A percentile compares a stretch with the other conserved stretches of the same genome.
These are phyloP conservation scores for Saraca asoca DNA, from an alignment of 331 rosid genomes.

Conservation along the genomic window DNA sequence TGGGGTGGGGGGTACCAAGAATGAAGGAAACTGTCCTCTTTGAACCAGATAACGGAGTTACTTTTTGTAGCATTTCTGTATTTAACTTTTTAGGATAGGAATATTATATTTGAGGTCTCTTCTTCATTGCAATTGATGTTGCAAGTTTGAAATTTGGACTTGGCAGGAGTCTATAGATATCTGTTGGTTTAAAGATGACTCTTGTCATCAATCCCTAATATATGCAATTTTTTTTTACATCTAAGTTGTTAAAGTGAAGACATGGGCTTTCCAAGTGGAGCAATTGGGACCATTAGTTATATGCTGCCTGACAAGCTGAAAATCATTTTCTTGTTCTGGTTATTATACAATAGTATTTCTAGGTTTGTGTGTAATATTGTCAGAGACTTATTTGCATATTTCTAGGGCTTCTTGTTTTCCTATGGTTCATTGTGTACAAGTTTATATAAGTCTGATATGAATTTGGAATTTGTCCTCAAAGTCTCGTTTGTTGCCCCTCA, in stretches of 20 bases:
- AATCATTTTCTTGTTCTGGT: neutral
- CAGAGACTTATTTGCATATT: neutral
- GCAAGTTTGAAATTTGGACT: neutral
- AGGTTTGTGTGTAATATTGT: too few relatives aligned
- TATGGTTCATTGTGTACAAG: neutral
- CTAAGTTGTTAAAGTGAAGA: too few relatives aligned
- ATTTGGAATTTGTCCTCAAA: conserved; percentile 11
- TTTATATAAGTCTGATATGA: conserved; percentile 1
- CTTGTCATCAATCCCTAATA: too few relatives aligned
- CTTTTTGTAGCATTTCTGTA: neutral
- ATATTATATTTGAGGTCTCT: neutral
- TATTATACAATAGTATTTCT: neutral
- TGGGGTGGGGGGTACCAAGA: neutral
- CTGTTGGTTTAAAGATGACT: conserved; percentile 2
- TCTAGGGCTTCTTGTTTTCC: neutral
- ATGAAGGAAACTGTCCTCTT: neutral
- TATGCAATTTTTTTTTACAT: too few relatives aligned
- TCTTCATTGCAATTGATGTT: conserved; percentile 15
- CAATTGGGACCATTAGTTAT: conserved; percentile 1
- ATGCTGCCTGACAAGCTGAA: conserved; percentile 16
- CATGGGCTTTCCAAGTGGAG: neutral
- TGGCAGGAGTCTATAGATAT: neutral
- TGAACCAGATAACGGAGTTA: neutral
- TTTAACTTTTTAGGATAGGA: neutral
- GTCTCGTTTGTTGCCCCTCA: conserved; percentile 1